Evolutionary conservation across 1,284 basidiomycete species (phyloP).

Genomic region (Trametes hirsuta): DNA sequence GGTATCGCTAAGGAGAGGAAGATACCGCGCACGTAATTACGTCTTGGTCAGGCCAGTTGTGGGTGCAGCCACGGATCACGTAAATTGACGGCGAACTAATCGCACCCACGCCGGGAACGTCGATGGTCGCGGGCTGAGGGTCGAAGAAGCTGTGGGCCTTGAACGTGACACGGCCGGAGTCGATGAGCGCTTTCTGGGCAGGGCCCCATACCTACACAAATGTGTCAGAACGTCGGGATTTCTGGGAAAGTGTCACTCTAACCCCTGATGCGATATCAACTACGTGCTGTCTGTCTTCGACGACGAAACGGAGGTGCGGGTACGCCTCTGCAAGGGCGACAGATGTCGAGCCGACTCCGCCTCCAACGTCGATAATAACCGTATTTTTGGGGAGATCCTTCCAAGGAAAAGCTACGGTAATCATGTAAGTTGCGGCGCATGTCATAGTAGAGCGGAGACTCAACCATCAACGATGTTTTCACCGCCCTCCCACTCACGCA

Average conservation of each 20-base stretch:
- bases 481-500: conserved; percentile 19
- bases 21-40: conserved; percentile 15
- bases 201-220: conserved; percentile 24
- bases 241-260: background rate
- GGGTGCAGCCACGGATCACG: conserved; percentile 64
- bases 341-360: conserved; percentile 27
- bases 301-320: conserved; percentile 28
- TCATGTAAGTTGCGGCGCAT: background rate
- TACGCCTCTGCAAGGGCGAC: conserved; percentile 23
- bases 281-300: conserved; percentile 36
- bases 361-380: conserved; percentile 30
- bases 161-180: conserved; percentile 22
- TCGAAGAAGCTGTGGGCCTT: conserved; percentile 68
- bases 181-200: conserved; percentile 19
- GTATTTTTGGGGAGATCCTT: conserved; percentile 18
- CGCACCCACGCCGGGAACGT: conserved; percentile 1
- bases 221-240: background rate
- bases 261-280: conserved; percentile 22
- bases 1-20: too few relatives aligned
- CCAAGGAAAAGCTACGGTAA: conserved; percentile 15
- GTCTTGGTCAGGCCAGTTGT: conserved; percentile 67
- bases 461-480: conserved; percentile 27
- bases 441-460: background rate
- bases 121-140: conserved; percentile 48
- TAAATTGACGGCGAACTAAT: conserved; percentile 46